Base-by-base conservation (phyloP, 345 rosid species). In the Corymbia maculata region DNA sequence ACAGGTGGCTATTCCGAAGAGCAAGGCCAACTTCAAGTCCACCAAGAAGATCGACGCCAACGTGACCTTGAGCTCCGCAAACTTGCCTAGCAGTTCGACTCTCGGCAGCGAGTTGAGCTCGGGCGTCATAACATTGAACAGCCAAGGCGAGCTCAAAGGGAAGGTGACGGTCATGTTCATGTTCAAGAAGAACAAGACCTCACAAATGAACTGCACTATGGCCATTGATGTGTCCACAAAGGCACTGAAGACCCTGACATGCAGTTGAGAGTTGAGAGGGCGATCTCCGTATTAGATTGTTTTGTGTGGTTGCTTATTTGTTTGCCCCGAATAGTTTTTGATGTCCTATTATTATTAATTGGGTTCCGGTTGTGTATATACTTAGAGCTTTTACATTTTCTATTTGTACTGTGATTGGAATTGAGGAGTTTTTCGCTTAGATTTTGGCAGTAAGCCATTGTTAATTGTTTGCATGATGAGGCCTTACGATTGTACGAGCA, bases 131-230 rank as follows among this genome's bases (percentile, higher is more conserved):
- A 79, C 86, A 28, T 42, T 90, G 84, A 61, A 45, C 66, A 86
- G 89, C 85, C 79, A 57, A 15, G 88, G 88, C 24, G 88, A 24
- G 87, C 14, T 86, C 88, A 80, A 57, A 8, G 91, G 89, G 47
- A 86, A 90, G 61, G 85, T 86, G 52, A 80, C 79, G 15, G 36
- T 89, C 3, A 21, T 89, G 84, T 59, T 57, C 52, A 59, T 89
- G 32, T 86, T 89, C 75, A 87, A 89, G 88, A 87, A 80, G 85
- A 87, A 61, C 57, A 87, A 68, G 86, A n/a, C 89, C 53, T 36
- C 89, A 44, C 44, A 82, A 19, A 84, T 89, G 89, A 86, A 89
- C 82, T 89, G 90, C 89, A 86, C 88, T 24, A 51, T 89, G 79
- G 42, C 51, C n/a, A 86, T 89, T 30, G 79, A 89, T 79, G 88